Base-by-base conservation (phyloP, 2,329 filamentous ascomycete species). In the Phaeosphaeria sp. region DNA sequence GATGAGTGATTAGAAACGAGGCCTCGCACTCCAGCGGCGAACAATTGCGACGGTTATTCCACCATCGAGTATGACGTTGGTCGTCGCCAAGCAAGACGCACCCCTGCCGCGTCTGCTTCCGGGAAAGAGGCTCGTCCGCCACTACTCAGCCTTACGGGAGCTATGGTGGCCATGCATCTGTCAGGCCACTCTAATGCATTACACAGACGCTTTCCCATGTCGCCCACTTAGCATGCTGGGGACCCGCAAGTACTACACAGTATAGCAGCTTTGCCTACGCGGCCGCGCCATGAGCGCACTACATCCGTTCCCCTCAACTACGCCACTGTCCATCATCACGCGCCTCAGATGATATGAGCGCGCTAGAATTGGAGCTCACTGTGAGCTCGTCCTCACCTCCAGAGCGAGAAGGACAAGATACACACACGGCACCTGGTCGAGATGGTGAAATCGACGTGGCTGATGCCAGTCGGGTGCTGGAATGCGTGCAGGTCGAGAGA, bases 391-490 rank as follows among this genome's bases (percentile, higher is more conserved):
- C 46, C 30, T 54, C 21, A 9, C 11, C 17, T 18, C 49, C 27
- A 36, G 30, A 36, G 3, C 3, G 11, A 36, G 15, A 6, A 36
- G 30, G 11, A 6, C 6, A 36, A 21, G 18, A 39, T 13, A n/a
- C 20, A 27, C 13, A 52, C 20, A 42, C 47, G n/a, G 30, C 30
- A 36, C 11, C 30, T 13, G 49, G 22, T 48, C 36, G 47, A 27
- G 46, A 18, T 30, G n/a, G 22, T 49, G 11, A 69, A 7, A 48
- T 72, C 21, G 64, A 70, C 42, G 66, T 74, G 17, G 57, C 67
- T 3, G 66, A 73, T 25, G 54, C 71, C 6, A 43, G 42, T n/a
- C 69, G 73, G 33, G 60, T 77, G 13, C 9, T 76, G 21, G 74
- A 77, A 52, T 73, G 65, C 57, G 59, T 64, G 15, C 72, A 71